Percentiles rank a stretch among this genome's conserved stretches.
phyloP scores from a whole-genome alignment of 2,329 filamentous ascomycete species.

The Exophiala dermatitidis region DNA sequence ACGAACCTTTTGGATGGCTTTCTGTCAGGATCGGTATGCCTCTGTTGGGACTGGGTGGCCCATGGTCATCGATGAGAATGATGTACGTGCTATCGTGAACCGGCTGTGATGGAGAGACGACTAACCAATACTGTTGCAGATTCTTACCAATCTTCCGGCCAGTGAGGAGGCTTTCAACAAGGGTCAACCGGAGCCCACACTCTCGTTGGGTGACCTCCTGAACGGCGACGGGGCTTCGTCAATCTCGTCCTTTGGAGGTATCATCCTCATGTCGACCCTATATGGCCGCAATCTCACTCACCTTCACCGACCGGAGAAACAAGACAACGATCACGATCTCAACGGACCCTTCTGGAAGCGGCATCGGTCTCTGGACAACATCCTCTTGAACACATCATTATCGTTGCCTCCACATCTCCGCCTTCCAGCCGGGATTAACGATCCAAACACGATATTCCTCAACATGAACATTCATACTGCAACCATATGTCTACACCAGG shows the following conservation, averaged over 20 bases:
- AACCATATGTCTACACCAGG: slow-evolving; percentile 95
- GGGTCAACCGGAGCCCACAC: slow-evolving; percentile 65
- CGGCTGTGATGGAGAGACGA: neutral
- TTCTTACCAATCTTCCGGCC: slow-evolving; percentile 75
- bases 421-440: slow-evolving; percentile 64
- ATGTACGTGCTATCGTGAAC: slow-evolving; percentile 43
- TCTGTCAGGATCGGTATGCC: slow-evolving; percentile 82
- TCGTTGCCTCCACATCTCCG: slow-evolving; percentile 74
- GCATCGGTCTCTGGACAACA: slow-evolving; percentile 81
- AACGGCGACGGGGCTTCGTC: slow-evolving; percentile 63
- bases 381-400: slow-evolving; percentile 78
- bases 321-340: slow-evolving; percentile 77
- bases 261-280: slow-evolving; percentile 77
- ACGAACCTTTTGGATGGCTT: slow-evolving; percentile 91
- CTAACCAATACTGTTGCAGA: slow-evolving; percentile 38
- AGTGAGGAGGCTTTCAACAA: slow-evolving; percentile 79
- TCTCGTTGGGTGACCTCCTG: slow-evolving; percentile 55
- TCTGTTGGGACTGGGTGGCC: slow-evolving; percentile 98
- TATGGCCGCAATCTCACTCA: slow-evolving; percentile 89
- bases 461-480: slow-evolving; percentile 98
- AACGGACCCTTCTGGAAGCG: slow-evolving; percentile 95
- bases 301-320: slow-evolving; percentile 73
- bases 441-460: slow-evolving; percentile 81
- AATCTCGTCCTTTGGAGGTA: slow-evolving; percentile 69
- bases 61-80: slow-evolving; percentile 84